These are phyloP conservation scores for Camelina hispida DNA, from an alignment of 345 rosid species.

Conservation along the genomic window DNA sequence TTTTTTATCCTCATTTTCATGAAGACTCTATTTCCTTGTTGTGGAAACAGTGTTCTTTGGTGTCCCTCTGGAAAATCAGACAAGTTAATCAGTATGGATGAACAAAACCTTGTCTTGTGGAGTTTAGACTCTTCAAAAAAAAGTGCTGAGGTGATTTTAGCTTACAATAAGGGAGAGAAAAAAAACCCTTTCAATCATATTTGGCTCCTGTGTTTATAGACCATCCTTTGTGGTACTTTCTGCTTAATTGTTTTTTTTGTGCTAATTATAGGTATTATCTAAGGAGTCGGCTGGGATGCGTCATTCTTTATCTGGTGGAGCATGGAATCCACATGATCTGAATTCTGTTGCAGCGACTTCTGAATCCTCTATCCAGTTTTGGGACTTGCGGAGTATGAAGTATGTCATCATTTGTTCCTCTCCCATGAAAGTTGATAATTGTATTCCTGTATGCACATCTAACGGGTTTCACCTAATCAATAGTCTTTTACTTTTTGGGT, in stretches of 20 bases:
- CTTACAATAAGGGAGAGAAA: neutral
- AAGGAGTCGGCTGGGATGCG: conserved; percentile 81
- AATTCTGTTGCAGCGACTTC: conserved; percentile 78
- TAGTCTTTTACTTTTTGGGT: conserved; percentile 2
- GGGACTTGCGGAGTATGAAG: conserved; percentile 90
- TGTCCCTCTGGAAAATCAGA: conserved; percentile 83
- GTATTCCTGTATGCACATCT: neutral
- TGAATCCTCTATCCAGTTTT: conserved; percentile 89
- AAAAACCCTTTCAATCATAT: neutral
- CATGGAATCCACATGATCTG: conserved; percentile 91
- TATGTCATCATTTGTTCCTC: conserved; percentile 46
- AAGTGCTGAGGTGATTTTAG: conserved; percentile 64
- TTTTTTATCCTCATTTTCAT: neutral
- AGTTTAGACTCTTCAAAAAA: conserved; percentile 72
- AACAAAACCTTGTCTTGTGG: conserved; percentile 75
- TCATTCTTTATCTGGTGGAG: conserved; percentile 83
- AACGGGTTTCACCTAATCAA: conserved; percentile 15
- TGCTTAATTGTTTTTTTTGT: neutral
- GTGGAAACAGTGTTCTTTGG: conserved; percentile 68
- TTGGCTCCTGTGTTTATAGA: neutral
- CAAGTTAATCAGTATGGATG: conserved; percentile 86
- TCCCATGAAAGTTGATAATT: neutral
- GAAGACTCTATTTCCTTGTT: neutral
- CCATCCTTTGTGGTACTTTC: conserved; percentile 2
- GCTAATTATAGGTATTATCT: conserved; percentile 61